Evolutionary conservation across 306 rosid genomes (phyloP), one percentile per base, ranked within the genome.

Genomic region (Canavalia ensiformis): DNA sequence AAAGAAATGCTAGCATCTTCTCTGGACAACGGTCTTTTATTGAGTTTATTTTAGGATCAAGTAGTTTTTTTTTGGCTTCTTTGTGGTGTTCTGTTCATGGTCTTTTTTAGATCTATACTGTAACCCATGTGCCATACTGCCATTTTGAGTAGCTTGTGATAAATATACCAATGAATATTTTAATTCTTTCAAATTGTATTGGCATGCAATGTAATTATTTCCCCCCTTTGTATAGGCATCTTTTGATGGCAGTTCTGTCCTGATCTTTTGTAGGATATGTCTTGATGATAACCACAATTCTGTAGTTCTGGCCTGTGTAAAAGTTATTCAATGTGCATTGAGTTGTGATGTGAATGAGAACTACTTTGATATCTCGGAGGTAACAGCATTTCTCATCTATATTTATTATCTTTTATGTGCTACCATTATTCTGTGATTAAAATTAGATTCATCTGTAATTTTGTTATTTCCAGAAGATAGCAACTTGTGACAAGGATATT

Each of bases 281-380:
- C 92, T 95, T 29, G 97, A 95, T 87, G 97, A 93, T 87, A 93
- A 95, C 86, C 99, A 93, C 84, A 78, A 67, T 83, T 91, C 96
- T 58, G 98, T 95, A 8, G 92, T 91, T 86, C 88, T 90, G 65
- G 97, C 92, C 49, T 90, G 94, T 80, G 90, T 83, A 47, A 92
- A 90, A 90, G 94, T 83, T 84, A 68, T 93, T 78, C 94, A 88
- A 88, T 72, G 90, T 85, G 84, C 84, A 72, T 72, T 93, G 87
- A 84, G 98, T 65, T 88, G 89, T 91, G 94, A 91, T 78, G 80
- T 62, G 75, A 95, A 95, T 66, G 99, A 93, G 86, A 83, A 68
- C 89, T 93, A 86, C 90, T 93, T 90, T 44, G 85, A 88, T 76
- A 74, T 88, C 77, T 89, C 86, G 2, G 94, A 95, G 94, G 99